Base-by-base conservation (phyloP, 2,329 filamentous ascomycete species). In the Ophiocordyceps camponoti-floridani region DNA sequence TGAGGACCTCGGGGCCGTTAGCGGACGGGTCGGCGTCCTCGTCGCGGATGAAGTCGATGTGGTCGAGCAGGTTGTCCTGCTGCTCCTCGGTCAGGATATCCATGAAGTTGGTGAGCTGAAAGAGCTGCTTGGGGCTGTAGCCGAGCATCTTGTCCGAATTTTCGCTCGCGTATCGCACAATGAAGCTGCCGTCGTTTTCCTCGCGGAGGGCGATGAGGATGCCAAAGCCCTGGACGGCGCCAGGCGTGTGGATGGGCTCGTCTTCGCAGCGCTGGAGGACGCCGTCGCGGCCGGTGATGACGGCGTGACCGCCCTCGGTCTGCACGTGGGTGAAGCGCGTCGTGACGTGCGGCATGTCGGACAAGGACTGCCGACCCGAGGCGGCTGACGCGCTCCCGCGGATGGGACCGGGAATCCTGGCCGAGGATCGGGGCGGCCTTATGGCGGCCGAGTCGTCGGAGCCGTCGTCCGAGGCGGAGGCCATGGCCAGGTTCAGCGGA, bases 1-100 rank as follows among this genome's bases (percentile, higher is more conserved):
- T 84, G 52, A 94, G 91, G 3, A 94, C 84, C 53, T 94, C 86
- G 0, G 86, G 86, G 0, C 86, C 87, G 50, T 88, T 87, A 2
- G 72, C 63, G 0, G 72, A 68, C 1, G 84, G 78, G 55, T 93
- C 84, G 0, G 79, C 74, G 11, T 84, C 82, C 49, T 91, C 85
- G 43, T 93, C 85, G 19, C 80, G 75, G 44, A 93, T 84, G 56
- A 93, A 94, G 55, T 94, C 84, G 44, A 94, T 74, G 51, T 94
- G 86, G 51, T 94, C 86, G 7, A 91, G 64, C 1, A 94, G 65
- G 49, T 84, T 88, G 50, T 93, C 86, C 14, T 80, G 72, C 55
- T 93, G 85, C 52, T 94, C 86, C 45, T 91, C 82, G 1, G 77
- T 79, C 10, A 94, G 63, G 12, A 94, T 84, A 48, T 91, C 82